Evolutionary conservation across 257 asterid genomes (phyloP), one percentile per base, ranked within the genome.

Genomic region (Petrea volubilis): DNA sequence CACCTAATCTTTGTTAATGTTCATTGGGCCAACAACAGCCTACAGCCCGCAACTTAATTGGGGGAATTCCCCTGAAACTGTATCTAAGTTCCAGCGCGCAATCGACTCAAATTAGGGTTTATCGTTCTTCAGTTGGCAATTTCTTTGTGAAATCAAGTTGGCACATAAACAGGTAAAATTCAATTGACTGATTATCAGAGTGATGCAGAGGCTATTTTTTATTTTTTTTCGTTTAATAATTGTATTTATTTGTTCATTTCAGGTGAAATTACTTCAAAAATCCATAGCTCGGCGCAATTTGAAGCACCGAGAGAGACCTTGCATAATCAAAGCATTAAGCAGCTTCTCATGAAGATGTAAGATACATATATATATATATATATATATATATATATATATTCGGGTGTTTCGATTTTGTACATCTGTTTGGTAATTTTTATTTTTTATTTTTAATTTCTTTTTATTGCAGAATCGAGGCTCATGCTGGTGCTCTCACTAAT

Each of bases 401-500:
- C 34, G 34, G 51, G 20, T 6, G 4, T 10, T 55, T 43, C 10
- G 67, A 13, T 33, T 27, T 2, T 56, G 9, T 21, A 18, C 57
- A 34, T 31, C 17, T 73, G 53, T 15, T 18, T 0, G 2, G 5
- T 17, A 4, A 17, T 12, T 68, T 46, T 59, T 20, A 24, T 50
- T 15, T 12, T 62, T 36, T 50, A 1, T 4, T 41, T 24, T 46
- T 68, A 17, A 20, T 40, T 23, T 27, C 31, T 25, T 27, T 56
- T 27, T 71, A 64, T 59, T 68, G 80, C 89, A 92, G 96, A 72
- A 68, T 89, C 58, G 43, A 84, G 76, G 21, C 81, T 7, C 79
- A 70, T 76, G 91, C 79, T 3, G 94, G 96, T 44, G 86, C 84
- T 18, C 92, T 90, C 27, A 81, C 96, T 50, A 88, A 93, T 71